Conservation (phyloP, 495 filamentous ascomycete genomes). For the Glonium stellatum region DNA sequence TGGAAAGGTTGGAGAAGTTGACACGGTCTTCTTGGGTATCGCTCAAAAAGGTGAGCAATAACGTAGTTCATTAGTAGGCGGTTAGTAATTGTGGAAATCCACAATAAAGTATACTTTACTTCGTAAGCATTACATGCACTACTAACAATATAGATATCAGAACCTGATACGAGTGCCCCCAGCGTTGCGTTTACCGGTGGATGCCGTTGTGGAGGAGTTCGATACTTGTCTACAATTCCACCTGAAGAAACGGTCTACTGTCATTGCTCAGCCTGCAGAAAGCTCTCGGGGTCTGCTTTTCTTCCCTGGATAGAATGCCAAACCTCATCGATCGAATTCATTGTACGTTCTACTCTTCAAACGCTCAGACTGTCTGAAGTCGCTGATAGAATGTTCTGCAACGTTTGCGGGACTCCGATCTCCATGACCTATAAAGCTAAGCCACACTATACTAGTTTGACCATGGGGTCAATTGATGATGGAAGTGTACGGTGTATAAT, state of each 20-base stretch:
- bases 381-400: constrained; percentile 17
- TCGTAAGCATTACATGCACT: background rate
- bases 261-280: constrained; percentile 24
- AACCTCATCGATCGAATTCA: constrained; percentile 1
- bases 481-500: constrained; percentile 6
- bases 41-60: constrained; percentile 5
- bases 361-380: constrained; percentile 8
- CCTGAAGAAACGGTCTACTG: constrained; percentile 16
- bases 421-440: constrained; percentile 18
- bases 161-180: background rate
- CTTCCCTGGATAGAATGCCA: constrained; percentile 14
- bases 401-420: constrained; percentile 19
- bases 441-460: constrained; percentile 1
- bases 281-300: constrained; percentile 17
- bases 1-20: constrained; percentile 23
- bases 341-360: background rate
- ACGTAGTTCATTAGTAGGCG: background rate
- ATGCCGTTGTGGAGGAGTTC: constrained; percentile 17
- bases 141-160: background rate
- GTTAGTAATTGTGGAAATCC: background rate
- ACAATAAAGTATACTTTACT: background rate
- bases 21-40: constrained; percentile 17
- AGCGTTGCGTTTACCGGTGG: constrained; percentile 14
- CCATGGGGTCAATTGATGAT: constrained; percentile 16
- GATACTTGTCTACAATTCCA: constrained; percentile 7